Evolutionary conservation across 2,329 filamentous ascomycete genomes (phyloP).

Genomic region (Sporothrix pallida): DNA sequence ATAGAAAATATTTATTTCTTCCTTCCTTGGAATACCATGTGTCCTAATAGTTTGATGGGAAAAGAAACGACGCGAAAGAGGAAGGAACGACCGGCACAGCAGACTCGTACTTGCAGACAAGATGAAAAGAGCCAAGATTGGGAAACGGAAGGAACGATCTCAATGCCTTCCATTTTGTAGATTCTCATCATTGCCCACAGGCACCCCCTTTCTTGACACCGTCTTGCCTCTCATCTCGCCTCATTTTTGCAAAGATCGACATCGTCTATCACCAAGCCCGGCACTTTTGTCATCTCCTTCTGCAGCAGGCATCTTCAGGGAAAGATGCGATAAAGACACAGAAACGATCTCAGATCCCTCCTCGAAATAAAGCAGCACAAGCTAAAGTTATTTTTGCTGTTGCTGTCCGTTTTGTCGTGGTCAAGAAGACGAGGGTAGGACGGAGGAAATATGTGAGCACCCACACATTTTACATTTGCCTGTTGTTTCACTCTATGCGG

Average conservation of each 20-base stretch:
- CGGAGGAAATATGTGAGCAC: not conserved
- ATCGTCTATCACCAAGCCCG: not conserved
- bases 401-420: not conserved
- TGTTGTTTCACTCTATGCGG: not conserved
- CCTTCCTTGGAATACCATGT: not conserved
- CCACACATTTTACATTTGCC: not conserved
- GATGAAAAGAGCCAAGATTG: not conserved
- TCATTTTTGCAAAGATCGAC: conserved; percentile 22
- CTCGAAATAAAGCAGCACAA: not conserved
- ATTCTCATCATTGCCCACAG: not conserved
- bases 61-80: not conserved
- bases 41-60: not conserved
- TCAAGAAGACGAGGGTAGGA: not conserved
- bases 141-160: not conserved
- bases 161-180: conserved; percentile 1
- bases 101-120: not conserved
- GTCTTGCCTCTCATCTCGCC: not conserved
- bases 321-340: not conserved
- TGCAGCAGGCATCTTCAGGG: not conserved
- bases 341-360: not conserved
- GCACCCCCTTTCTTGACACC: not conserved
- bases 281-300: not conserved
- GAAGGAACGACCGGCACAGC: not conserved
- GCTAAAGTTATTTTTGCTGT: not conserved
- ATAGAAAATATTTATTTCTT: not conserved